Evolutionary conservation across 2,329 filamentous ascomycete genomes (phyloP), one percentile per base, ranked within the genome.

Genomic region (Phialocephala subalpina): DNA sequence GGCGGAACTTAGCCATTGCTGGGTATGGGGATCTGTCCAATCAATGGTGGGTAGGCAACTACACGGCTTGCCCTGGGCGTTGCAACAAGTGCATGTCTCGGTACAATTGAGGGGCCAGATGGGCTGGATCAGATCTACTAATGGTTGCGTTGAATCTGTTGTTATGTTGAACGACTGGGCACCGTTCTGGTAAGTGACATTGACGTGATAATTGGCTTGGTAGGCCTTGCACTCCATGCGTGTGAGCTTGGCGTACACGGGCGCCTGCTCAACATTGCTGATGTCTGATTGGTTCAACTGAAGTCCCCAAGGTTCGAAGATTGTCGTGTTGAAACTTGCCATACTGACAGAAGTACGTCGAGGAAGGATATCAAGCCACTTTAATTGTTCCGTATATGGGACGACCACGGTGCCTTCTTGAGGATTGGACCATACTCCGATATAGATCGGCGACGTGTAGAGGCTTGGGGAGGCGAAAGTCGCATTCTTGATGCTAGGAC

Each of bases 161-260:
- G 7, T 18, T 18, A 18, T 45, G 5, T 45, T 18, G 16, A 45
- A 53, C 11, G 7, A 6, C 20, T 53, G 49, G 6, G 20, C 49
- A 6, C 49, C 49, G 20, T 53, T 18, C 49, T 25, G 49, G 49
- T 53, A 53, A 11, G 49, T 53, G 7, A 53, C 49, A 25, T 27
- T 53, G 18, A 53, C 20, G 18, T 53, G 11, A 18, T 53, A 53
- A 4, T 6, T 18, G 25, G 49, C 49, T 53, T 53, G 49, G 20
- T 11, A 6, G 6, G 49, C 11, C 49, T 18, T 7, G 20, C 49
- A 53, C n/a, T n/a, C n/a, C n/a, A n/a, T n/a, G n/a, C n/a, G n/a
- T n/a, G n/a, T n/a, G n/a, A n/a, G n/a, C n/a, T n/a, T n/a, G n/a
- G n/a, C n/a, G n/a, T n/a, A n/a, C n/a, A n/a, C n/a, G n/a, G n/a